These are phyloP conservation scores for Nothophoma quercina DNA, from an alignment of 2,329 filamentous ascomycete genomes.

Conservation along the genomic window DNA sequence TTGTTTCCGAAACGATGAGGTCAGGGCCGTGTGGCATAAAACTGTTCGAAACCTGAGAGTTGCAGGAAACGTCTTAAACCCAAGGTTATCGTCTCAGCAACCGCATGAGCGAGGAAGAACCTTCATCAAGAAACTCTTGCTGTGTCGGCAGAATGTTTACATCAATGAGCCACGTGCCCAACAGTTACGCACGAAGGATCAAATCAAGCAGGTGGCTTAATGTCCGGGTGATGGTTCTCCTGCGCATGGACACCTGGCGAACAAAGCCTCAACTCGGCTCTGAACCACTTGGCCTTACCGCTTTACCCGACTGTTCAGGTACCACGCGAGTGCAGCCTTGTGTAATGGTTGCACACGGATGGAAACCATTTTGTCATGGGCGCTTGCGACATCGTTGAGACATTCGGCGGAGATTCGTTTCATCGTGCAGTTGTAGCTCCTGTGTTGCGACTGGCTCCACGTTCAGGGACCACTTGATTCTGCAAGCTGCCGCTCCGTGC, in stretches of 20 bases:
- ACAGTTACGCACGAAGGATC: constrained; percentile 9
- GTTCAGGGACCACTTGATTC: constrained; percentile 28
- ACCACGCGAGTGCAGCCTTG: constrained; percentile 3
- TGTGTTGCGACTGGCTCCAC: constrained; percentile 33
- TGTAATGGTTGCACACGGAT: constrained; percentile 7
- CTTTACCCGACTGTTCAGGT: constrained; percentile 1
- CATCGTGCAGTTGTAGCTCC: constrained; percentile 32
- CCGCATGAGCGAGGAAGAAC: background rate
- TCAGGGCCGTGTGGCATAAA: constrained; percentile 11
- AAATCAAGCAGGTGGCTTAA: constrained; percentile 18
- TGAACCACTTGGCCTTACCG: constrained; percentile 19
- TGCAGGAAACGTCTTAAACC: constrained; percentile 11
- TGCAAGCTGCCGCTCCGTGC: constrained; percentile 43
- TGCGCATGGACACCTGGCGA: constrained; percentile 34
- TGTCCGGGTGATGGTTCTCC: constrained; percentile 27
- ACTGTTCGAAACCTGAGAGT: constrained; percentile 21
- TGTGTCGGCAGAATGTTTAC: constrained; percentile 4
- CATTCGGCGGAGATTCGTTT: constrained; percentile 36
- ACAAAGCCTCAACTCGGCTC: constrained; percentile 28
- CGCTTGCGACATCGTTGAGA: constrained; percentile 40
- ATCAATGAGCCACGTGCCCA: constrained; percentile 14
- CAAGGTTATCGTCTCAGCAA: constrained; percentile 12
- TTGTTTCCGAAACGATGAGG: constrained; percentile 20
- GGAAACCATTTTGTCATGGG: constrained; percentile 12
- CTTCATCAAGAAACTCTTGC: constrained; percentile 9